phyloP scores from a whole-genome alignment of 176 grass and related monocot genomes.

The Elymus sibiricus region DNA sequence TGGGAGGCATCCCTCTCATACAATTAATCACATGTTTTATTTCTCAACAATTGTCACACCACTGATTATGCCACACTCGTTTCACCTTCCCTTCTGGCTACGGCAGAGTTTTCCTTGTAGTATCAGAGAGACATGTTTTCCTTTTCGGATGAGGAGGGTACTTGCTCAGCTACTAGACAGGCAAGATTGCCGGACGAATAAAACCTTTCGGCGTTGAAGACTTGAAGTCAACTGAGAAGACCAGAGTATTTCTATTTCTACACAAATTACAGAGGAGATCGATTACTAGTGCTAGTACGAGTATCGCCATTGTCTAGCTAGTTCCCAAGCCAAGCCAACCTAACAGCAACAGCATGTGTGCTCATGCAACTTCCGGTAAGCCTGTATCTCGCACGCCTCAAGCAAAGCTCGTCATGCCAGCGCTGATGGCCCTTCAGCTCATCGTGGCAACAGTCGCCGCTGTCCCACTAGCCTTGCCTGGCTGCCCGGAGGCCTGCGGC shows the following conservation, averaged over 20 bases:
- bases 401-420: no score
- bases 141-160: no score
- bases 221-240: background rate
- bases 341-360: no score
- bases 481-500: constrained; percentile 21
- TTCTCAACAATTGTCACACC: background rate
- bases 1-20: background rate
- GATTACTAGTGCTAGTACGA: no score
- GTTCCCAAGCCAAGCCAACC: no score
- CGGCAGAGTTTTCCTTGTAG: background rate
- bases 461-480: constrained; percentile 3
- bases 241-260: background rate
- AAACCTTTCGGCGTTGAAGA: background rate
- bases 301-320: no score
- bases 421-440: background rate
- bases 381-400: no score
- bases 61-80: background rate
- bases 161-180: no score
- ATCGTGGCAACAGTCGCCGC: background rate
- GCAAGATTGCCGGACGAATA: no score
- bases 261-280: no score
- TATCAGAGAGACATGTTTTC: background rate
- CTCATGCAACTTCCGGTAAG: no score
- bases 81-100: background rate
- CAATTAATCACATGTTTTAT: background rate